A percentile compares a stretch with the other conserved stretches of the same genome.
Evolutionary conservation across 495 filamentous ascomycete genomes (phyloP).

Genomic region (Lasiosphaeria miniovina): DNA sequence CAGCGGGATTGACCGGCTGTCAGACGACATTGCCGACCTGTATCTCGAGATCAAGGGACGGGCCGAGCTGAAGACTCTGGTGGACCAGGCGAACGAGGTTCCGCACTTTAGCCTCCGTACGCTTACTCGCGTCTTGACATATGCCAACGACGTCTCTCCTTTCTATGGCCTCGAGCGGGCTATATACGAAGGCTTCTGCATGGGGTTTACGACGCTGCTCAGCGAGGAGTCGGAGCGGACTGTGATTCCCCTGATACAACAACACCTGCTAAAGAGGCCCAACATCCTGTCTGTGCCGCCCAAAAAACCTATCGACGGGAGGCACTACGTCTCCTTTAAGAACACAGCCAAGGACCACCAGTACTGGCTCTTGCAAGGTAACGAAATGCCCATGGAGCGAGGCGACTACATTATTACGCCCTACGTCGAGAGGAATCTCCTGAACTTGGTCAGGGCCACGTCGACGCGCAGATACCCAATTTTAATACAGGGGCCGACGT

Average conservation of each 20-base stretch:
- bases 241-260: conserved; percentile 76
- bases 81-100: conserved; percentile 89
- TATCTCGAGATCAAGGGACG: conserved; percentile 84
- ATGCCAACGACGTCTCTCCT: conserved; percentile 77
- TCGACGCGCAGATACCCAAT: conserved; percentile 91
- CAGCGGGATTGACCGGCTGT: conserved; percentile 60
- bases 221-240: conserved; percentile 71
- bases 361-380: conserved; percentile 86
- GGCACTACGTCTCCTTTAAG: conserved; percentile 74
- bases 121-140: conserved; percentile 83
- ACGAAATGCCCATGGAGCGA: conserved; percentile 61
- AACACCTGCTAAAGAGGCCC: conserved; percentile 64
- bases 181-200: conserved; percentile 94
- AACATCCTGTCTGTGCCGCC: conserved; percentile 73
- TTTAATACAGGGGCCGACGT: conserved; percentile 95
- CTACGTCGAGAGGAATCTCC: conserved; percentile 87
- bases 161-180: conserved; percentile 85
- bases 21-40: conserved; percentile 73
- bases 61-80: conserved; percentile 75
- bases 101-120: conserved; percentile 96
- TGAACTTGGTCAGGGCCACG: conserved; percentile 88
- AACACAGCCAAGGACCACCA: conserved; percentile 61
- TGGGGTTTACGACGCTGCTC: conserved; percentile 91
- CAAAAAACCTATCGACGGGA: conserved; percentile 68
- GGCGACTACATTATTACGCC: conserved; percentile 94